A percentile compares a stretch with the other conserved stretches of the same genome.
These are phyloP conservation scores for Sarcodon aspratus DNA, from an alignment of 768 basidiomycete genomes.

Conservation along the genomic window DNA sequence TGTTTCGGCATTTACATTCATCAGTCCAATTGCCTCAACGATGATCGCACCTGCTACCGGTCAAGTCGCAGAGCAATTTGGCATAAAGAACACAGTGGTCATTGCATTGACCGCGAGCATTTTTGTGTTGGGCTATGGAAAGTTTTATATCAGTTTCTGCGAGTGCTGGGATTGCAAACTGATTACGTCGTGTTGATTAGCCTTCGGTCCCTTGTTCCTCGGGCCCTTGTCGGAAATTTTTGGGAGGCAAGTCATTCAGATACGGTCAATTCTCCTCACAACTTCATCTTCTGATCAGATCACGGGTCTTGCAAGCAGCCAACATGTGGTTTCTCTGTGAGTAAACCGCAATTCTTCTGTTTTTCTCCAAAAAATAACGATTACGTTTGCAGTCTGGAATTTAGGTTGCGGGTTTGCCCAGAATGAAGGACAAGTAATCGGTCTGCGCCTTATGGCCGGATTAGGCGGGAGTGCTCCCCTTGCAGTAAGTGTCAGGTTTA, in stretches of 20 bases:
- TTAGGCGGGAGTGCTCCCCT: conserved; percentile 27
- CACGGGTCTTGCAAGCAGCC: conserved; percentile 43
- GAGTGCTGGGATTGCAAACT: background rate
- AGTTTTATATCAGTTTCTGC: conserved; percentile 6
- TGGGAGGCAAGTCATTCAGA: conserved; percentile 21
- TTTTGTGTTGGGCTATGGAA: conserved; percentile 48
- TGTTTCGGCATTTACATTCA: conserved; percentile 59
- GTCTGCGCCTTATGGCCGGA: conserved; percentile 26
- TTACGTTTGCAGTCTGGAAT: conserved; percentile 35
- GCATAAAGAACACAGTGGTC: conserved; percentile 34
- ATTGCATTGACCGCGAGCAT: conserved; percentile 49
- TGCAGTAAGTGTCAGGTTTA: conserved; percentile 11
- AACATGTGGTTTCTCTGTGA: conserved; percentile 55
- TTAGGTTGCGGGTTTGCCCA: conserved; percentile 22
- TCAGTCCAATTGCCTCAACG: conserved; percentile 56
- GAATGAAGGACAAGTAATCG: conserved; percentile 20
- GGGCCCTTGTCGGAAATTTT: conserved; percentile 66
- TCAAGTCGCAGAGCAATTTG: conserved; percentile 40
- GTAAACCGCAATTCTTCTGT: conserved; percentile 1
- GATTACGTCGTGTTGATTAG: conserved; percentile 16
- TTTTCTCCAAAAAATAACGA: too few species aligned
- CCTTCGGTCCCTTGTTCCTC: conserved; percentile 29
- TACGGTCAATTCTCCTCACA: background rate
- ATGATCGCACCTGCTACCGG: conserved; percentile 57
- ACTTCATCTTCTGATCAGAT: conserved; percentile 14